These are phyloP conservation scores for Escallonia rubra DNA, from an alignment of 129 eudicot species.

Conservation along the genomic window DNA sequence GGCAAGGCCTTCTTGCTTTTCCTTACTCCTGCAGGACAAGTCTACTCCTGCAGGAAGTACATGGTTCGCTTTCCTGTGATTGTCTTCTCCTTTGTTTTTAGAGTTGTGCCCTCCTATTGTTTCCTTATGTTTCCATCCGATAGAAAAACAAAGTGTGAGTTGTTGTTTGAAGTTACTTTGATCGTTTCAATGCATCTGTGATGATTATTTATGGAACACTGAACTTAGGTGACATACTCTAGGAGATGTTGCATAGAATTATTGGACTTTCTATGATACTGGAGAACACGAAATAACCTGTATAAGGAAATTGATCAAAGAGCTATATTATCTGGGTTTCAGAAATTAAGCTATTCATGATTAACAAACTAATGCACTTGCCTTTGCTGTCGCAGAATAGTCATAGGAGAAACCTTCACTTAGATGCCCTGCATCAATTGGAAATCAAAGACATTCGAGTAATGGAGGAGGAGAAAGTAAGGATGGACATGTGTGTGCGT, in stretches of 20 bases:
- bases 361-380: not conserved
- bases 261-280: not conserved
- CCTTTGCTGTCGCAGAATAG: not conserved
- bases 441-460: not conserved
- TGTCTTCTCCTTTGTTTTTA: too few species aligned
- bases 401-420: not conserved
- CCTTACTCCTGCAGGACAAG: too few species aligned
- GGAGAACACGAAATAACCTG: not conserved
- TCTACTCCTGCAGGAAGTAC: too few species aligned
- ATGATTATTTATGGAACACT: too few species aligned
- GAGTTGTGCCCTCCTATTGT: too few species aligned
- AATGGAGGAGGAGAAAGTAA: not conserved
- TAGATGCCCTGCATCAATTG: not conserved
- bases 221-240: not conserved
- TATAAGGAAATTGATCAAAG: not conserved
- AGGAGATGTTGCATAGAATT: not conserved
- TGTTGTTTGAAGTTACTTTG: not conserved
- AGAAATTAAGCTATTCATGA: not conserved
- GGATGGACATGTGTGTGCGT: not conserved
- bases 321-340: not conserved
- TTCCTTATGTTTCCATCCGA: too few species aligned
- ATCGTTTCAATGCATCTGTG: too few species aligned
- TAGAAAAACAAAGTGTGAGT: too few species aligned
- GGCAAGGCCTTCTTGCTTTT: too few species aligned
- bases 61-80: too few species aligned